A percentile compares a stretch with the other conserved stretches of the same genome.
Evolutionary conservation across 495 filamentous ascomycete species (phyloP).

Genomic region (Entonaema liquescens): DNA sequence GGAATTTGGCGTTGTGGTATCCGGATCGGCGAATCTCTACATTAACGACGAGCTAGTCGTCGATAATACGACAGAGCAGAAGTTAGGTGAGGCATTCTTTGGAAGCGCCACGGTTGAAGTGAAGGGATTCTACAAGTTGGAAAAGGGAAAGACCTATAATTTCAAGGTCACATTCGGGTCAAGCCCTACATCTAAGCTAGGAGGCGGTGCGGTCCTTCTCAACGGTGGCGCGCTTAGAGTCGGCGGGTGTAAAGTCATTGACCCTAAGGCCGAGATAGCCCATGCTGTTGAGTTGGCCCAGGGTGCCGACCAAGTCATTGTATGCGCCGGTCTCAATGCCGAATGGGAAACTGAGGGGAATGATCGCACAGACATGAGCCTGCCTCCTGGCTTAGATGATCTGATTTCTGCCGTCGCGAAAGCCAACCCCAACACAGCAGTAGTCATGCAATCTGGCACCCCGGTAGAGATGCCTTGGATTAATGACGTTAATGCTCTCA

Average conservation of each 20-base stretch:
- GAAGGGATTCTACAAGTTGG: constrained; percentile 61
- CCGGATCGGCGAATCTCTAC: constrained; percentile 70
- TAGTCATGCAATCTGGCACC: constrained; percentile 76
- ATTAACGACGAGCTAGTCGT: constrained; percentile 73
- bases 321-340: constrained; percentile 73
- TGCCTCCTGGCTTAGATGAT: constrained; percentile 67
- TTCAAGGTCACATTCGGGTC: constrained; percentile 71
- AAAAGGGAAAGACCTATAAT: constrained; percentile 68
- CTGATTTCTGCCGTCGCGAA: constrained; percentile 65
- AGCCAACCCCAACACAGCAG: constrained; percentile 68
- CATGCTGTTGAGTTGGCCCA: constrained; percentile 70
- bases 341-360: constrained; percentile 82
- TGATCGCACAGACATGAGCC: constrained; percentile 72
- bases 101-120: constrained; percentile 69
- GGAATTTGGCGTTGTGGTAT: constrained; percentile 71
- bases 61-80: constrained; percentile 71
- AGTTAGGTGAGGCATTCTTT: constrained; percentile 68
- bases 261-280: constrained; percentile 65
- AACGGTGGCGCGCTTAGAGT: constrained; percentile 72
- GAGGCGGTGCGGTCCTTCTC: constrained; percentile 61
- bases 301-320: constrained; percentile 71
- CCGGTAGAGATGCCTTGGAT: constrained; percentile 79
- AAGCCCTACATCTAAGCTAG: constrained; percentile 67
- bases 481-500: constrained; percentile 59
- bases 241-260: constrained; percentile 66